Evolutionary conservation across 1,284 basidiomycete species (phyloP).

Genomic region (Rhodotorula glutinis): DNA sequence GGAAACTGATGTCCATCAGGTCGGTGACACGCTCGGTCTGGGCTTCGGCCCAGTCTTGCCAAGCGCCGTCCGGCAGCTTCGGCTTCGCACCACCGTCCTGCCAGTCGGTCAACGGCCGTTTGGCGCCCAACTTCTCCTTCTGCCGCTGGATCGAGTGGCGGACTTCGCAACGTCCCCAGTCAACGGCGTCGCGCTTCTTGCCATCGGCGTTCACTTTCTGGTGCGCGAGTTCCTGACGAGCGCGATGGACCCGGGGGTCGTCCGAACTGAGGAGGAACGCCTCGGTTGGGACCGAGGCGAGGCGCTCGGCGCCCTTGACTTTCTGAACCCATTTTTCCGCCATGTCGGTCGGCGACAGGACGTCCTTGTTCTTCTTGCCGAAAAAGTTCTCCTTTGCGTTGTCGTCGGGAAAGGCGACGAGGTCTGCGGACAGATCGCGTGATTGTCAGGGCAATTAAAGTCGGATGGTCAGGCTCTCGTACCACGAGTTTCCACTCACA

Average conservation of each 20-base stretch:
- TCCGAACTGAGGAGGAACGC: slow-evolving; percentile 86
- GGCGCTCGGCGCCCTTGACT: slow-evolving; percentile 68
- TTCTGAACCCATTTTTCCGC: slow-evolving; percentile 68
- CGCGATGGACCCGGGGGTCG: slow-evolving; percentile 84
- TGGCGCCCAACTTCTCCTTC: slow-evolving; percentile 75
- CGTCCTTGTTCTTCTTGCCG: not conserved
- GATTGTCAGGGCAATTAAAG: not conserved
- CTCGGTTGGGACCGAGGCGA: slow-evolving; percentile 83
- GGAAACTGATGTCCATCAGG: slow-evolving; percentile 82
- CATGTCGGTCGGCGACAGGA: slow-evolving; percentile 51
- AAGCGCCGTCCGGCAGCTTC: slow-evolving; percentile 82
- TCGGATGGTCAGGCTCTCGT: too few relatives aligned
- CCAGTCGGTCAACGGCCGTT: slow-evolving; percentile 87
- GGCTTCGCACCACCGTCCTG: slow-evolving; percentile 88
- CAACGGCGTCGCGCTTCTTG: slow-evolving; percentile 56
- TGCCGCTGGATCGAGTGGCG: slow-evolving; percentile 82
- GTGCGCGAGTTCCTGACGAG: slow-evolving; percentile 73
- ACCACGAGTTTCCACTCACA: slow-evolving; percentile 47
- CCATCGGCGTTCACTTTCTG: slow-evolving; percentile 51
- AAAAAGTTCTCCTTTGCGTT: slow-evolving; percentile 17
- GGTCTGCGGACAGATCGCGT: slow-evolving; percentile 50
- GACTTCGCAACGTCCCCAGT: slow-evolving; percentile 90
- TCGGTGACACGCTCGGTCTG: slow-evolving; percentile 95
- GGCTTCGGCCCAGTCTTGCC: slow-evolving; percentile 86
- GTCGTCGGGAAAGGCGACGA: slow-evolving; percentile 64